Percentiles rank a stretch among this genome's conserved stretches.
These are phyloP conservation scores for Fragaria nilgerrensis DNA, from an alignment of 306 rosid genomes.

Conservation along the genomic window DNA sequence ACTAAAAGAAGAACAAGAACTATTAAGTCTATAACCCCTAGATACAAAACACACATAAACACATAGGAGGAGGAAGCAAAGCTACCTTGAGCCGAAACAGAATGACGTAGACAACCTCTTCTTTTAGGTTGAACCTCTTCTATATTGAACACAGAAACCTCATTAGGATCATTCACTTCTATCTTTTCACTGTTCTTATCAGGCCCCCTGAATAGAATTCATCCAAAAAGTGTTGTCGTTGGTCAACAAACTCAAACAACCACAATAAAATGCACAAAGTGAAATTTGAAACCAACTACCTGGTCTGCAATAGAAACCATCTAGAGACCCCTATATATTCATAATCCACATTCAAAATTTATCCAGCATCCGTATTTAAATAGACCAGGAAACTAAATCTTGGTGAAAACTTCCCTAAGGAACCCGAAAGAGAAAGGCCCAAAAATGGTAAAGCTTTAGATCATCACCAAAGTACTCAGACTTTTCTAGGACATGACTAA, in stretches of 20 bases:
- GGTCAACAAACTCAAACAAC: conserved; percentile 8
- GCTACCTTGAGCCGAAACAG: conserved; percentile 52
- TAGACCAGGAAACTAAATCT: neutral
- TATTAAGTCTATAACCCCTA: neutral
- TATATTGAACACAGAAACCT: conserved; percentile 5
- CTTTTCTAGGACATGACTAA: neutral
- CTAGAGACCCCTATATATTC: neutral
- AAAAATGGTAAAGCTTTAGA: neutral
- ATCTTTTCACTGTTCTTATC: conserved; percentile 10
- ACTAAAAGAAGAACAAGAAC: conserved; percentile 11
- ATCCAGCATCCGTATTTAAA: neutral
- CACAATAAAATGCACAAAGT: neutral
- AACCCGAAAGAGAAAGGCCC: neutral
- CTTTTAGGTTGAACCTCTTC: conserved; percentile 7
- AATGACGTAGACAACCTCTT: conserved; percentile 23
- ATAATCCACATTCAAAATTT: neutral
- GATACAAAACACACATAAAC: neutral
- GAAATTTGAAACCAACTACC: neutral
- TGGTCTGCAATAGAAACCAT: neutral
- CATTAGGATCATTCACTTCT: conserved; percentile 21
- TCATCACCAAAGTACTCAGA: neutral
- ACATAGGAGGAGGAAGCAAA: conserved; percentile 1
- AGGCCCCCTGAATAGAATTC: conserved; percentile 32
- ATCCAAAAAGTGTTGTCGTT: conserved; percentile 5
- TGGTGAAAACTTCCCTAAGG: neutral